Conservation (phyloP, 768 basidiomycete genomes). For the Saitozyma podzolica region DNA sequence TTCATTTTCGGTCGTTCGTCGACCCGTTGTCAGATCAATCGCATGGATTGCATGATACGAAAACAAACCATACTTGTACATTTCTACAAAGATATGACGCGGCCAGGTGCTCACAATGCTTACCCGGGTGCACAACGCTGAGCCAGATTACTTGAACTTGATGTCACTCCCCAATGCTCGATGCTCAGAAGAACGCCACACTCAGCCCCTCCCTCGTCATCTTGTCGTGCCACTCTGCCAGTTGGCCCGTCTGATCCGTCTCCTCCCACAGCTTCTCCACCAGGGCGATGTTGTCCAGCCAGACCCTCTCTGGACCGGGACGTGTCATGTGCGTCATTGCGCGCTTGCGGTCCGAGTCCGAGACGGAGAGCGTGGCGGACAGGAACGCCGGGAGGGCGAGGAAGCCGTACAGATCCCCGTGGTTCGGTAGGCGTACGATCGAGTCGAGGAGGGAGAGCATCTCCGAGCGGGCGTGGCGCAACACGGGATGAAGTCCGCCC, state of each 20-base stretch:
- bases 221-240: constrained; percentile 32
- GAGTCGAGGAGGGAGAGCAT: constrained; percentile 25
- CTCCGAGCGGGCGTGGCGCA: constrained; percentile 18
- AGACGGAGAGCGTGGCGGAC: constrained; percentile 19
- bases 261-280: constrained; percentile 32
- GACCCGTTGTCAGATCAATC: no score
- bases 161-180: no score
- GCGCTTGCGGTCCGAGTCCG: constrained; percentile 18
- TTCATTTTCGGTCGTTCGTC: no score
- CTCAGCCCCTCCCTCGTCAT: constrained; percentile 26
- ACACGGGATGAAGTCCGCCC: constrained; percentile 21
- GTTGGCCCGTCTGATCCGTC: constrained; percentile 22
- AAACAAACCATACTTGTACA: no score
- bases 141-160: no score
- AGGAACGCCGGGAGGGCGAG: constrained; percentile 28
- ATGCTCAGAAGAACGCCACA: constrained; percentile 6
- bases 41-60: no score
- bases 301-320: constrained; percentile 25
- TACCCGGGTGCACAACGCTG: no score
- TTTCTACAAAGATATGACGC: no score
- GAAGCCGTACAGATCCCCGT: constrained; percentile 24
- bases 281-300: constrained; percentile 29
- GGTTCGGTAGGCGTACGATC: constrained; percentile 19
- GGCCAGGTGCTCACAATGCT: no score
- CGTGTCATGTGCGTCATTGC: constrained; percentile 18